Evolutionary conservation across 805 yeast genomes (phyloP).

Genomic region (Candida pini): DNA sequence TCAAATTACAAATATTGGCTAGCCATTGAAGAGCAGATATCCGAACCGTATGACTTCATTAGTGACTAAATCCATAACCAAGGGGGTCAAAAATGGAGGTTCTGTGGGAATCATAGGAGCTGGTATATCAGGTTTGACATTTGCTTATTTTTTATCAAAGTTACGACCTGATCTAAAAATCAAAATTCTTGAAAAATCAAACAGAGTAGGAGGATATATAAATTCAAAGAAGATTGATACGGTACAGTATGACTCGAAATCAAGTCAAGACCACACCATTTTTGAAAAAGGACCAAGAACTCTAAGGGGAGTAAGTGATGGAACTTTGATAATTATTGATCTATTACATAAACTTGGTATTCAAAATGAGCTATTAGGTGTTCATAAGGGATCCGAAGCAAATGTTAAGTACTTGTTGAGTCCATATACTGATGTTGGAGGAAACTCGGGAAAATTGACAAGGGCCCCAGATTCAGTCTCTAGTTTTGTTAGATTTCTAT

Average conservation of each 20-base stretch:
- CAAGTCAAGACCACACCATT: slow-evolving; percentile 23
- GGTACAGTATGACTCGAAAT: slow-evolving; percentile 20
- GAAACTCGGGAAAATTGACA: slow-evolving; percentile 36
- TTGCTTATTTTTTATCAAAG: slow-evolving; percentile 58
- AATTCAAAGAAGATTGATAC: slow-evolving; percentile 39
- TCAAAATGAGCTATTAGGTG: slow-evolving; percentile 48
- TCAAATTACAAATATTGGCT: too few species aligned
- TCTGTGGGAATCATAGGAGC: slow-evolving; percentile 74
- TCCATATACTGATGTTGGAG: slow-evolving; percentile 15
- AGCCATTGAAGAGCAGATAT: too few species aligned
- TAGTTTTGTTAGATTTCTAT: slow-evolving; percentile 27
- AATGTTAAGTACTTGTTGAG: slow-evolving; percentile 65
- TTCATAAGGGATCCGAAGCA: slow-evolving; percentile 53
- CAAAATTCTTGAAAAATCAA: slow-evolving; percentile 51
- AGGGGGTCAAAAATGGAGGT: slow-evolving; percentile 26
- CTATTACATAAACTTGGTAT: slow-evolving; percentile 44
- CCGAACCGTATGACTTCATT: slow-evolving; percentile 8
- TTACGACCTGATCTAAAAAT: slow-evolving; percentile 75
- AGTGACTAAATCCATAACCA: slow-evolving; percentile 6
- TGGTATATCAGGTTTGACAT: slow-evolving; percentile 82
- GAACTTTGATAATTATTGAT: slow-evolving; percentile 65
- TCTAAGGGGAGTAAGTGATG: slow-evolving; percentile 74
- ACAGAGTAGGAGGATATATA: slow-evolving; percentile 77
- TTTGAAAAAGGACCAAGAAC: slow-evolving; percentile 93
- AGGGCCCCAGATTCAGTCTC: slow-evolving; percentile 44